These are phyloP conservation scores for Paraphoma chrysanthemicola DNA, from an alignment of 2,329 filamentous ascomycete genomes.

Conservation along the genomic window DNA sequence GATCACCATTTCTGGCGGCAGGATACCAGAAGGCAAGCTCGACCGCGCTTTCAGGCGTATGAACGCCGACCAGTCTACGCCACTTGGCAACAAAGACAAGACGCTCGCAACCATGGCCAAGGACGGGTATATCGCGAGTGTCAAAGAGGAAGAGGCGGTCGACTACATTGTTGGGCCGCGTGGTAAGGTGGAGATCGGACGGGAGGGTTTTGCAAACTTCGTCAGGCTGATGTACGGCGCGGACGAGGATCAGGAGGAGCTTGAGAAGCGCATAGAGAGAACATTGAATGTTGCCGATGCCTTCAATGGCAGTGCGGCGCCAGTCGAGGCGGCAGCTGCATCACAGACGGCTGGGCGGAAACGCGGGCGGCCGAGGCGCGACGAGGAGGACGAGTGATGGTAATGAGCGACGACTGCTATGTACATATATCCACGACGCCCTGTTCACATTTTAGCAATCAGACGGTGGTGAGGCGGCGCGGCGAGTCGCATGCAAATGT, in stretches of 20 bases:
- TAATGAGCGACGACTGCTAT: not conserved
- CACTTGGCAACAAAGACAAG: conserved; percentile 74
- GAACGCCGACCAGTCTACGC: conserved; percentile 77
- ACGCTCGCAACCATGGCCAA: conserved; percentile 76
- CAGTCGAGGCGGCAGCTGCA: conserved; percentile 7
- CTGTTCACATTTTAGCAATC: not conserved
- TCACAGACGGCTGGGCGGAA: conserved; percentile 20
- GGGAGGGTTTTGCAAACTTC: conserved; percentile 75
- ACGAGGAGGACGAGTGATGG: conserved; percentile 8
- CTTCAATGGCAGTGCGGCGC: conserved; percentile 11
- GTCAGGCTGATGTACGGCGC: conserved; percentile 52
- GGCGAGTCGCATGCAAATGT: not conserved
- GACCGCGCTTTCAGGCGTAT: conserved; percentile 75
- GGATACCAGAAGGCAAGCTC: conserved; percentile 79
- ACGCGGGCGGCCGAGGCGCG: conserved; percentile 19
- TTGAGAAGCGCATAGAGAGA: conserved; percentile 42
- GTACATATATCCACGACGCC: not conserved
- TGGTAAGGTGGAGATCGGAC: conserved; percentile 83
- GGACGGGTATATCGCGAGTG: conserved; percentile 82
- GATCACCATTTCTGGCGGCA: conserved; percentile 74
- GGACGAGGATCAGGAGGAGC: conserved; percentile 44
- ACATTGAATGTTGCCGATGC: conserved; percentile 39
- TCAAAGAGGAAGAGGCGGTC: conserved; percentile 77
- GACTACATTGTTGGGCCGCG: conserved; percentile 87
- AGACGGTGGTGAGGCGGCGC: not conserved